Percentiles rank a stretch among this genome's conserved stretches.
Conservation (phyloP, 371 early-diverging fungal species). For the Mucor piriformis region DNA sequence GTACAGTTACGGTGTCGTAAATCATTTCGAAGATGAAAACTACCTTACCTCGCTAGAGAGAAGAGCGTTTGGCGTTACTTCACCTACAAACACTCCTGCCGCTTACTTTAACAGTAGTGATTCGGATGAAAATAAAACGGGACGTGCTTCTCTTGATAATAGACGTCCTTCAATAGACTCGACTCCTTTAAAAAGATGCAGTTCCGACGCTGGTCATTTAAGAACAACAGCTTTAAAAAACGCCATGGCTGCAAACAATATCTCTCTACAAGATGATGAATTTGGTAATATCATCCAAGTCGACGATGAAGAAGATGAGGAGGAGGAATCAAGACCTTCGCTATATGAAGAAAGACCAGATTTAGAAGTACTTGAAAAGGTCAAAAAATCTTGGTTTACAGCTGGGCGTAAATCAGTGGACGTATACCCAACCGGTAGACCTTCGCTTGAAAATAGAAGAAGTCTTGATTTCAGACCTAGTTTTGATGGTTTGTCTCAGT, state of each 20-base stretch:
- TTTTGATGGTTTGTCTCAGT: constrained; percentile 29
- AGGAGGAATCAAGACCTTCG: constrained; percentile 6
- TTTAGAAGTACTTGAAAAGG: constrained; percentile 3
- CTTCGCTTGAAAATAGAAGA: constrained; percentile 22
- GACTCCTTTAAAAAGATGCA: constrained; percentile 38
- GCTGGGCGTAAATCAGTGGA: constrained; percentile 28
- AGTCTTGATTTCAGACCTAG: constrained; percentile 37
- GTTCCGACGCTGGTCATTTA: constrained; percentile 45
- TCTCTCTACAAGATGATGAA: constrained; percentile 12
- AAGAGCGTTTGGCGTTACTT: constrained; percentile 32
- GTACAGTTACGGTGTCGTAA: constrained; percentile 35
- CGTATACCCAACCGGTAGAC: constrained; percentile 13
- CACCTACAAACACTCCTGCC: constrained; percentile 3
- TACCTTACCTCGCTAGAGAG: constrained; percentile 47
- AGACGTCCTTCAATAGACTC: constrained; percentile 7
- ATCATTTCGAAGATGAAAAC: constrained; percentile 35
- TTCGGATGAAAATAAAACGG: background rate
- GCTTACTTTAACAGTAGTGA: background rate
- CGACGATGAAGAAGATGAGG: constrained; percentile 8
- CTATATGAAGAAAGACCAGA: constrained; percentile 11
- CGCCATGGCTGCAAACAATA: constrained; percentile 40
- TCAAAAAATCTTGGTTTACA: constrained; percentile 9
- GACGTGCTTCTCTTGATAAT: constrained; percentile 13
- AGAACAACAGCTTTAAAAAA: constrained; percentile 46
- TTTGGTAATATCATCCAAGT: background rate